These are phyloP conservation scores for Quercus parvula DNA, from an alignment of 306 rosid species.

Conservation along the genomic window DNA sequence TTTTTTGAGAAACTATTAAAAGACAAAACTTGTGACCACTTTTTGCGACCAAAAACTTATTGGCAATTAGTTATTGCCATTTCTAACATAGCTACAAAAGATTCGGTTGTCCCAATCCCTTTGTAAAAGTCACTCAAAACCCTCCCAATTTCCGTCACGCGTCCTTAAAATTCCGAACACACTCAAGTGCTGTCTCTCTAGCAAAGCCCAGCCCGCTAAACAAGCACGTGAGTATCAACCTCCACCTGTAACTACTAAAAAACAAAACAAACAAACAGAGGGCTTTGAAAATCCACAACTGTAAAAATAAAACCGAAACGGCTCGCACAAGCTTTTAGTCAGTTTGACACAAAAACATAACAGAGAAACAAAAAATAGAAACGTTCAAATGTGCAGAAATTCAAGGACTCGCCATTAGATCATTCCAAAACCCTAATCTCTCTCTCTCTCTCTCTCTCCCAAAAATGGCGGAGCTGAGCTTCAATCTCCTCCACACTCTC, in stretches of 20 bases:
- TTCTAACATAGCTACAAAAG: no score
- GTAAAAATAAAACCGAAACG: not conserved
- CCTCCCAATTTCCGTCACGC: not conserved
- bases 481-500: slow-evolving; percentile 51
- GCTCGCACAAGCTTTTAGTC: not conserved
- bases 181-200: not conserved
- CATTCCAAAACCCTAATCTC: slow-evolving; percentile 29
- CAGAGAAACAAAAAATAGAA: not conserved
- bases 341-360: not conserved
- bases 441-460: slow-evolving; percentile 28
- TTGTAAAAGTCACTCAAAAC: no score
- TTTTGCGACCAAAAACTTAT: no score
- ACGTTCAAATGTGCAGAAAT: slow-evolving; percentile 17
- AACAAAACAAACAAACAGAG: no score
- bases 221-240: not conserved
- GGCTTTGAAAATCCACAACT: no score
- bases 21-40: no score
- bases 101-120: no score
- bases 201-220: not conserved
- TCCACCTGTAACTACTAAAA: not conserved
- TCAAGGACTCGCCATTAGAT: slow-evolving; percentile 8
- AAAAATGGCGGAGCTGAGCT: slow-evolving; percentile 51
- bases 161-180: not conserved
- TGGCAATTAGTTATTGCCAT: no score
- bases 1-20: no score